These are phyloP conservation scores for Russula sp. DNA, from an alignment of 768 basidiomycete species.

Conservation along the genomic window DNA sequence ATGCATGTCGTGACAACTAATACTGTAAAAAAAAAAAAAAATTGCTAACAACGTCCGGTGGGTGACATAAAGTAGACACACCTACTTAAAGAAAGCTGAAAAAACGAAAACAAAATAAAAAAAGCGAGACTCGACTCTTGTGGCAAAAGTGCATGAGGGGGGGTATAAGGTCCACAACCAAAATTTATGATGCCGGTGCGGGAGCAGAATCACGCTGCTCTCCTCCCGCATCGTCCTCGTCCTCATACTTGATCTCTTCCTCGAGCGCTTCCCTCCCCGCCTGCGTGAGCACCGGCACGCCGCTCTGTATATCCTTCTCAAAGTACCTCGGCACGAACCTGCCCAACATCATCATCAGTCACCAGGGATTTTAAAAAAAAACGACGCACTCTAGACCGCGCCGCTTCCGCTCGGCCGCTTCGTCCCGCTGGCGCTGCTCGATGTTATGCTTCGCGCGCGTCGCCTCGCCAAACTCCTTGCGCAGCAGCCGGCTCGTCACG, in stretches of 20 bases:
- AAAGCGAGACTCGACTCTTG: background rate
- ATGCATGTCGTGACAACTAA: background rate
- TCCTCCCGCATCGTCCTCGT: slow-evolving; percentile 10
- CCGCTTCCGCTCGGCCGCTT: slow-evolving; percentile 79
- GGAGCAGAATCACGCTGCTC: background rate
- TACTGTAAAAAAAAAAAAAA: background rate
- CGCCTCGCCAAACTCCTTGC: slow-evolving; percentile 87
- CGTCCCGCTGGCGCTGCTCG: slow-evolving; percentile 90
- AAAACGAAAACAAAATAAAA: background rate
- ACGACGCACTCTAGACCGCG: slow-evolving; percentile 67
- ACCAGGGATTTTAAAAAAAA: background rate
- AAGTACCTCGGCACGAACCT: slow-evolving; percentile 78
- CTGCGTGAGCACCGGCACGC: slow-evolving; percentile 60
- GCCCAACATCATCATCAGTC: background rate
- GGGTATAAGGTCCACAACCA: background rate
- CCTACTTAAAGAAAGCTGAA: background rate
- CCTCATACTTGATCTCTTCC: slow-evolving; percentile 50
- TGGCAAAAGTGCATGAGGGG: background rate
- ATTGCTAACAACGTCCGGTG: background rate
- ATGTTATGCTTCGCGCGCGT: slow-evolving; percentile 87
- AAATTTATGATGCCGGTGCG: background rate
- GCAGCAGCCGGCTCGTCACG: slow-evolving; percentile 67
- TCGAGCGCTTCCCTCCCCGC: slow-evolving; percentile 68
- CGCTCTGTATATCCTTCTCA: slow-evolving; percentile 57
- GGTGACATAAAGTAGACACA: background rate